phyloP scores from a whole-genome alignment of 148 eudicot genomes.

The Polygonum aviculare region DNA sequence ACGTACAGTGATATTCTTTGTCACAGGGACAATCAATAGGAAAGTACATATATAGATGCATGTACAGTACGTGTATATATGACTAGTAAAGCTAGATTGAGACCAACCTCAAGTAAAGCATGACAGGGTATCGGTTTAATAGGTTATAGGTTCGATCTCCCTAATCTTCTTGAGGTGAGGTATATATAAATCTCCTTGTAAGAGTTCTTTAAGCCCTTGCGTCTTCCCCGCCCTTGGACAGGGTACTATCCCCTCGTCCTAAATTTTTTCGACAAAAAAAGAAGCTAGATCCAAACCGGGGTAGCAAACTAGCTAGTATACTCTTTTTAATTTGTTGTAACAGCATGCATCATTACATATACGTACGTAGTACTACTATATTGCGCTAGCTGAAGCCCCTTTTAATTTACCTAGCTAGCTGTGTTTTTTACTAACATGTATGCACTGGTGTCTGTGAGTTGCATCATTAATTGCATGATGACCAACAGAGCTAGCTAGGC shows the following conservation, averaged over 20 bases:
- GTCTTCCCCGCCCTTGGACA: too few species aligned
- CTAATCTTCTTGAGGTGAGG: too few species aligned
- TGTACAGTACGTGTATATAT: too few species aligned
- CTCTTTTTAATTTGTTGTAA: not conserved
- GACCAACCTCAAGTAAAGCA: too few species aligned
- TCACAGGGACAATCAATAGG: not conserved
- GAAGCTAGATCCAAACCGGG: too few species aligned
- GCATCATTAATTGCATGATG: not conserved
- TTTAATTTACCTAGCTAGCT: not conserved
- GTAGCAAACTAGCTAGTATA: not conserved
- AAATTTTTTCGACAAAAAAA: too few species aligned
- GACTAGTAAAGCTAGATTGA: not conserved
- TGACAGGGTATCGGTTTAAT: too few species aligned
- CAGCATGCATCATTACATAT: not conserved
- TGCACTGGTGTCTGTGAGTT: not conserved
- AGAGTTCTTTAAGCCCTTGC: too few species aligned
- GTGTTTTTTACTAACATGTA: not conserved
- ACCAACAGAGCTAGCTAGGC: not conserved
- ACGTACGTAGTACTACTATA: not conserved
- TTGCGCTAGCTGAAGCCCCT: not conserved
- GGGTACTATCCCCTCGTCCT: too few species aligned
- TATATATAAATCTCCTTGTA: too few species aligned
- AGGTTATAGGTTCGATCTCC: too few species aligned
- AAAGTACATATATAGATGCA: too few species aligned
- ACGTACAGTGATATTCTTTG: not conserved